Conservation (phyloP, 768 basidiomycete species). For the Leccinum disarticulatum region DNA sequence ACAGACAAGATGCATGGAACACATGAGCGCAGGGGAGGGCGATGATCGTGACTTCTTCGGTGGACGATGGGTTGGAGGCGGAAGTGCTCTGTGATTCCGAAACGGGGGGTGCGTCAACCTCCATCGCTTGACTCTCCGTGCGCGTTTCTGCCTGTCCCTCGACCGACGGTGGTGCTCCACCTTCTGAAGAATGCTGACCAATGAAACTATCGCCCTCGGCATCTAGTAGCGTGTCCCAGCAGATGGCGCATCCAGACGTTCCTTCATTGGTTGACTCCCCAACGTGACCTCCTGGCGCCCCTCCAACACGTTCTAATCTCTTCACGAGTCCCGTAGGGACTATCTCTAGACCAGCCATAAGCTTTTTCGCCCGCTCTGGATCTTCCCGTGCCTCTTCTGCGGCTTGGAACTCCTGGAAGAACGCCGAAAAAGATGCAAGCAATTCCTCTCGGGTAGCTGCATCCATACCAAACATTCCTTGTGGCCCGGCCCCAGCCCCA, state of each 20-base stretch:
- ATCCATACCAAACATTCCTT: slow-evolving; percentile 20
- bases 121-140: slow-evolving; percentile 14
- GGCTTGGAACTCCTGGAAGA: slow-evolving; percentile 29
- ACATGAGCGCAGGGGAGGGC: slow-evolving; percentile 78
- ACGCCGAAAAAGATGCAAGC: slow-evolving; percentile 25
- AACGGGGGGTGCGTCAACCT: slow-evolving; percentile 18
- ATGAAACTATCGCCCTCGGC: slow-evolving; percentile 39
- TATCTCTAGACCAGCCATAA: slow-evolving; percentile 62
- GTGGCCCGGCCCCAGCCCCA: background rate
- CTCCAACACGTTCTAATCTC: slow-evolving; percentile 54
- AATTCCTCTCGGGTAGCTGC: slow-evolving; percentile 23
- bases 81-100: slow-evolving; percentile 13
- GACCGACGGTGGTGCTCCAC: slow-evolving; percentile 2
- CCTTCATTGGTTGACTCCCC: slow-evolving; percentile 36
- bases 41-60: slow-evolving; percentile 48
- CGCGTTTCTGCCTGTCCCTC: slow-evolving; percentile 8
- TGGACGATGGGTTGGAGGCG: slow-evolving; percentile 5
- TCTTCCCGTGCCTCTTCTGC: slow-evolving; percentile 51
- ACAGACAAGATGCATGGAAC: slow-evolving; percentile 74
- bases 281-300: slow-evolving; percentile 34
- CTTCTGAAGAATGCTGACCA: slow-evolving; percentile 12
- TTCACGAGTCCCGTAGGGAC: slow-evolving; percentile 67
- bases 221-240: slow-evolving; percentile 68
- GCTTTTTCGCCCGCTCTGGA: slow-evolving; percentile 62
- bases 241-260: slow-evolving; percentile 62